A percentile compares a stretch with the other conserved stretches of the same genome.
Conservation (phyloP, 495 filamentous ascomycete genomes). For the Xylaria castorea region DNA sequence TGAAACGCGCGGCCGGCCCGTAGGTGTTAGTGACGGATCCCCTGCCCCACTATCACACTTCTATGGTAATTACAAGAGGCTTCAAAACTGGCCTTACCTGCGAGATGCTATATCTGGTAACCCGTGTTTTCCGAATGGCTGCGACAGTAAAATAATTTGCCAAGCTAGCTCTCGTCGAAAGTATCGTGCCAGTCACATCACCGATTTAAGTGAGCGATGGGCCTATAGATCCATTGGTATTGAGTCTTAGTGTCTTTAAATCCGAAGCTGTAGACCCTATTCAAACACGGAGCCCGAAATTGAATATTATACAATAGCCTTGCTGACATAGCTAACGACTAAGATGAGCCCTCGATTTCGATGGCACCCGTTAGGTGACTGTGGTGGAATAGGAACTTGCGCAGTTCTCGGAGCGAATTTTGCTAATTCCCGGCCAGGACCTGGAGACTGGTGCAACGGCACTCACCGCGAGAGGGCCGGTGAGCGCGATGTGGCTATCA, state of each 20-base stretch:
- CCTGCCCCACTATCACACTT: not conserved
- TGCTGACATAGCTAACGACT: not conserved
- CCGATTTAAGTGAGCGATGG: not conserved
- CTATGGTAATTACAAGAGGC: conserved; percentile 15
- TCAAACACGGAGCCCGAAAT: conserved; percentile 3
- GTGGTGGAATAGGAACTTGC: not conserved
- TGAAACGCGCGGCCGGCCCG: conserved; percentile 25
- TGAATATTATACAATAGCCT: conserved; percentile 8
- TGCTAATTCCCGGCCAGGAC: not conserved
- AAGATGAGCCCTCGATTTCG: not conserved
- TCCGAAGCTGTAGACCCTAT: conserved; percentile 6
- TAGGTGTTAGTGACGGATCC: conserved; percentile 3
- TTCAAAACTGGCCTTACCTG: not conserved
- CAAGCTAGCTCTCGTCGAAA: not conserved
- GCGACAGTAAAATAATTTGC: not conserved
- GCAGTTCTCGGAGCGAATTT: not conserved
- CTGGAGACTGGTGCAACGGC: not conserved
- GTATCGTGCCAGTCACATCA: not conserved
- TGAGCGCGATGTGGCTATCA: not conserved
- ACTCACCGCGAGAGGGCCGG: not conserved
- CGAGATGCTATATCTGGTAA: not conserved
- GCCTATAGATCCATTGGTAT: not conserved
- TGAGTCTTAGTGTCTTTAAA: not conserved
- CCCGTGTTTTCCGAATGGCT: conserved; percentile 3
- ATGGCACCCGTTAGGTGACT: not conserved